These are phyloP conservation scores for Wickerhamiella slavikovae DNA, from an alignment of 805 yeast species.

Conservation along the genomic window DNA sequence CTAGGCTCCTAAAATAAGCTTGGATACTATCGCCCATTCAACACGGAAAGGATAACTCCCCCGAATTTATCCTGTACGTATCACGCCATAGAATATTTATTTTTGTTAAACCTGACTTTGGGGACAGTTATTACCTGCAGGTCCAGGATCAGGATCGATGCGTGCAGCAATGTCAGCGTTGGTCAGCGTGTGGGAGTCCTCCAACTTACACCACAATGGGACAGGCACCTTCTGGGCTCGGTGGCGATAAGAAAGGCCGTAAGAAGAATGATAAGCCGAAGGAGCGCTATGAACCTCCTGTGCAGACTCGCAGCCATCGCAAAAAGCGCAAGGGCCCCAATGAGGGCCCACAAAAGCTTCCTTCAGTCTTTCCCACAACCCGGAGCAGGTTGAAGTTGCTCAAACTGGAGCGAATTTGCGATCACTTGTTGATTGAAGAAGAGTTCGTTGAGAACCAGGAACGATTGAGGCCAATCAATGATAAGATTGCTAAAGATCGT, in stretches of 20 bases:
- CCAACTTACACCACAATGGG: conserved; percentile 9
- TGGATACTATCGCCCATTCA: too few species aligned
- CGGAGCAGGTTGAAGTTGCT: conserved; percentile 81
- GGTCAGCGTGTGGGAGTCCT: too few species aligned
- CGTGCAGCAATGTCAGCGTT: too few species aligned
- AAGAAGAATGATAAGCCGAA: conserved; percentile 54
- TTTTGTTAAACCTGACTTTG: too few species aligned
- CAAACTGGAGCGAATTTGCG: conserved; percentile 90
- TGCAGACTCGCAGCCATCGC: conserved; percentile 68
- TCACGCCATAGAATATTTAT: too few species aligned
- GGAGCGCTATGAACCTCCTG: conserved; percentile 77
- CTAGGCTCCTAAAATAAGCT: too few species aligned
- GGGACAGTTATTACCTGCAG: too few species aligned
- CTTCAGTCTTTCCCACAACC: conserved; percentile 75
- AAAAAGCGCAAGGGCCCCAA: conserved; percentile 82
- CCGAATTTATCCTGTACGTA: too few species aligned
- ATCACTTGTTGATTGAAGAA: conserved; percentile 83
- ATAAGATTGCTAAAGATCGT: conserved; percentile 88
- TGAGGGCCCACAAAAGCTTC: conserved; percentile 72
- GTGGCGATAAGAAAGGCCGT: conserved; percentile 12
- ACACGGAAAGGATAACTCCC: too few species aligned
- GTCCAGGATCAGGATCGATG: too few species aligned
- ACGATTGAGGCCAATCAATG: conserved; percentile 86
- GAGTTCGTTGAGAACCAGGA: conserved; percentile 92
- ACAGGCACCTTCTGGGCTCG: conserved; percentile 13